Evolutionary conservation across 805 yeast species (phyloP), one percentile per base, ranked within the genome.

Genomic region (Wickerhamia fluorescens): DNA sequence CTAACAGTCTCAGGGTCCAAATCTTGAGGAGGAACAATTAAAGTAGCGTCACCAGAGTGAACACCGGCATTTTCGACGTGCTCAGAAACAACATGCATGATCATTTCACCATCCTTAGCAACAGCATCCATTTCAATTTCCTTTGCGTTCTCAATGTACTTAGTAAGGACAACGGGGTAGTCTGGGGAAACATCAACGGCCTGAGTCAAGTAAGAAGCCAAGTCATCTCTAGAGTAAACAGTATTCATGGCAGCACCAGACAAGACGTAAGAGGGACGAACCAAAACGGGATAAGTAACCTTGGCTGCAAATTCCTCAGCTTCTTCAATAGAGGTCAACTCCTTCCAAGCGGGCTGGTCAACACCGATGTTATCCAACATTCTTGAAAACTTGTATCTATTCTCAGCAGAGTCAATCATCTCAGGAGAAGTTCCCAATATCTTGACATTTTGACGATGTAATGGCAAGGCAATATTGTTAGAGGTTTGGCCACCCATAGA

Each of bases 221-320:
- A 70, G 53, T 89, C 97, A 45, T 80, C 92, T 50, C 73, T 71
- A 18, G 95, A 77, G 67, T 87, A 86, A 33, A 88, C 95, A 24
- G 95, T 87, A 64, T 87, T 87, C 98, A 89, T 89, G 34, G 98
- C 98, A 44, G 98, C 98, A 67, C 98, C 98, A 24, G 96, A 86
- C 39, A 89, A 68, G 22, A 89, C 98, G 53, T 89, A 89, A 14
- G 96, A 88, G 17, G 98, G 98, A 68, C 98, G 85, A 29, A 89
- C 97, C 45, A 89, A 68, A 22, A 89, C 97, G 28, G 98, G 98
- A 58, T 86, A 89, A 20, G 86, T 71, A 31, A 86, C 97, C 52
- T 74, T 78, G 27, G 85, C 81, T 34, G 97, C 96, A 53, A 89
- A 89, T 24, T 65, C 76, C 56, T 85, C 94, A 36, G 98, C 97